Conservation (phyloP, 176 grass and related monocot genomes). For the Thinopyrum elongatum region DNA sequence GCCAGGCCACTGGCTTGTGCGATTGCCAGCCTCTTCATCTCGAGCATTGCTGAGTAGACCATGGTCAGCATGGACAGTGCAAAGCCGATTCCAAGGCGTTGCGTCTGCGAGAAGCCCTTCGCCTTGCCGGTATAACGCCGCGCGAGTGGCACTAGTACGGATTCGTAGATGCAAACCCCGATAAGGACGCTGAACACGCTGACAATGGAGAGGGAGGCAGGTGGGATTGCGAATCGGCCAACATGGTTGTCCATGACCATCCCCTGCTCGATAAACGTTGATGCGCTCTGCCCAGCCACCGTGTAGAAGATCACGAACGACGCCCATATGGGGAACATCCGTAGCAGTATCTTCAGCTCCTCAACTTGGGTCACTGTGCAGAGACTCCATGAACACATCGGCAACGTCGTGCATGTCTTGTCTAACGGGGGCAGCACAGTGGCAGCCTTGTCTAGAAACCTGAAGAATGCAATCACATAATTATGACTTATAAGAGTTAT, state of each 20-base stretch:
- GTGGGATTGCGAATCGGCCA: constrained; percentile 30
- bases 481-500: neutral
- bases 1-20: neutral
- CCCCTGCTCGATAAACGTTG: constrained; percentile 34
- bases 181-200: constrained; percentile 19
- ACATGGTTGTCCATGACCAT: constrained; percentile 35
- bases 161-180: constrained; percentile 40
- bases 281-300: neutral
- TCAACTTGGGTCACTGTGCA: constrained; percentile 13
- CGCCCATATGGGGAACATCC: neutral
- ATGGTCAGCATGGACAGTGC: constrained; percentile 27
- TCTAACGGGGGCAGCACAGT: neutral
- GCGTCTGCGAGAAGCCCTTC: constrained; percentile 31
- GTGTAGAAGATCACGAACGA: neutral
- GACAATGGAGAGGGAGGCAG: constrained; percentile 39
- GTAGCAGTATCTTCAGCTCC: constrained; percentile 5
- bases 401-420: neutral
- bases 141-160: constrained; percentile 25
- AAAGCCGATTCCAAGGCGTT: constrained; percentile 41
- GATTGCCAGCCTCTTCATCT: constrained; percentile 20
- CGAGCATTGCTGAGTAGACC: constrained; percentile 33
- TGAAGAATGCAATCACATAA: neutral
- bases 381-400: constrained; percentile 8
- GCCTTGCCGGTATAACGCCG: constrained; percentile 27
- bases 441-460: neutral